Evolutionary conservation across 805 yeast species (phyloP), one percentile per base, ranked within the genome.

Genomic region (Zygosaccharomyces lentus): DNA sequence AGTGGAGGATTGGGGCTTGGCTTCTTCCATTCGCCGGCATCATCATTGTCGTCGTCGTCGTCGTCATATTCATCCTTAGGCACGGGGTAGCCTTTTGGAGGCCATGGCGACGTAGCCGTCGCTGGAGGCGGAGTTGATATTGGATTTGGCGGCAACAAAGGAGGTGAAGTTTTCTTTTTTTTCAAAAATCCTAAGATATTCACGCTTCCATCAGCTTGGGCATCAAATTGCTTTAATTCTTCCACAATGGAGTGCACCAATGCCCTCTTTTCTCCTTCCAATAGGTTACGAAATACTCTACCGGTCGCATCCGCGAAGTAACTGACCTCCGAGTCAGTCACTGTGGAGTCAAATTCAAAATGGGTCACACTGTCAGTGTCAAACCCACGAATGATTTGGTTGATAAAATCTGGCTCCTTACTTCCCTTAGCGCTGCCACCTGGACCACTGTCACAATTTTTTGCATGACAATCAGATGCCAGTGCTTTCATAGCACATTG

Each of bases 401-500:
- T 32, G 23, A 50, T 21, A n/a, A 30, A 24, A 12, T 23, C 31
- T 9, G 26, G 15, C 30, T 37, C 45, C 9, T 17, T 24, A 24
- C 27, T 23, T 17, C 41, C 38, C 23, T 16, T 13, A 8, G 25
- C n/a, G 15, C 9, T n/a, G n/a, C 9, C n/a, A 13, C 16, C n/a
- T 8, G 32, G 5, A 29, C 8, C 15, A 29, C 16, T 16, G 6
- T 48, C 16, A 34, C 59, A 54, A 36, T 43, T 36, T 9, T 48
- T 42, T 16, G 35, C 21, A 26, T 52, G 51, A 39, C 61, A 57
- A 17, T 26, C 30, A n/a, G 46, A 31, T 9, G 27, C 30, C n/a
- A 56, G 34, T 6, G 55, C 48, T 7, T 37, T 43, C 8, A 52
- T 12, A 3, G 48, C 48, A 39, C 62, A 58, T 37, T 55, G 51